Evolutionary conservation across 441 rosid species (phyloP), one percentile per base, ranked within the genome.

Genomic region (Eutrema salsugineum): DNA sequence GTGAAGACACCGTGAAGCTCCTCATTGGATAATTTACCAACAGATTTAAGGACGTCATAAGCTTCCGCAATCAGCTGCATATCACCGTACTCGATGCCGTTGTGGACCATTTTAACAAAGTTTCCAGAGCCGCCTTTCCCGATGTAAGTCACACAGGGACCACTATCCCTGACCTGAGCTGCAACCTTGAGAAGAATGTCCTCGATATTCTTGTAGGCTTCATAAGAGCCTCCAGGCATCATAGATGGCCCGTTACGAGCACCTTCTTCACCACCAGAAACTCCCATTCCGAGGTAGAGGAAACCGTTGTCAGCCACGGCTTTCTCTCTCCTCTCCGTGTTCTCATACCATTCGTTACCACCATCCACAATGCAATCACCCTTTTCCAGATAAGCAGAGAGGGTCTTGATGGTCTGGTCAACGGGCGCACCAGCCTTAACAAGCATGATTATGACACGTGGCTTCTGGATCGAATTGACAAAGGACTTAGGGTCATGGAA

Each of bases 191-290:
- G 87, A 58, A 91, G 86, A 80, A 94, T 94, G 77, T 94, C 98
- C 73, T 94, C 96, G 4, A 94, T 87, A 67, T 89, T 57, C 84
- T 91, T 84, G 80, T 78, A 94, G 6, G 97, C 98, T 74, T 89
- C 92, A 17, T 78, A 82, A 11, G 98, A 94, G n/a, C 98, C 98
- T 63, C 98, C 98, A 63, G 97, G 98, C 96, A 94, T 91, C 88
- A 94, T 12, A 20, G 98, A 90, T n/a, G 98, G 97, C 0, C 97
- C 97, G 58, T 89, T 53, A 32, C 98, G 82, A 48, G 97, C 98
- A 72, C 97, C 97, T 72, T 94, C 98, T 83, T 94, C 98, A 55
- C 98, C 98, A 46, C 97, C 98, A 4, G 97, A 91, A 69, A 93
- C 98, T 68, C 98, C 96, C 98, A 94, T 94, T 76, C 98, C 98